Evolutionary conservation across 140 eudicot species (phyloP).

Genomic region (Ambrosia hybrid): DNA sequence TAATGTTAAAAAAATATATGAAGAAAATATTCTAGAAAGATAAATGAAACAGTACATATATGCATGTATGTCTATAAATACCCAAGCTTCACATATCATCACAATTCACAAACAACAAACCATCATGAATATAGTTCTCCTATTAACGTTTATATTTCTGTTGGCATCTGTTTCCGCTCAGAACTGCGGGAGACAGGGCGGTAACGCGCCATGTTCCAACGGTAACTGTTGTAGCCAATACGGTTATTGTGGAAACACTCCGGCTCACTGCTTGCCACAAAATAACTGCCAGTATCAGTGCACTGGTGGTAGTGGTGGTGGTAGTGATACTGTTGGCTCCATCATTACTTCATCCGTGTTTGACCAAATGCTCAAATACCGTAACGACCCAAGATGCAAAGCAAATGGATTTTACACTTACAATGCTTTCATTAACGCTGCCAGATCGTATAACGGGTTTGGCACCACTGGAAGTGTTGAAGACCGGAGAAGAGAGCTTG

Average conservation of each 20-base stretch:
- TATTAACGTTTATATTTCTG: neutral
- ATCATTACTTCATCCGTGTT: constrained; percentile 29
- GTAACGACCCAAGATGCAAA: constrained; percentile 36
- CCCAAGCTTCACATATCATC: neutral
- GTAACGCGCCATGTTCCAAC: constrained; percentile 34
- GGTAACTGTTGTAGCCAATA: constrained; percentile 47
- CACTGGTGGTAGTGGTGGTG: neutral
- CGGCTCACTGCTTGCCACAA: constrained; percentile 27
- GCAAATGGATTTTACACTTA: constrained; percentile 44
- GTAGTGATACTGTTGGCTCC: constrained; percentile 29
- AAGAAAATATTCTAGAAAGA: too few species aligned
- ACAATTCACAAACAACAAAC: neutral
- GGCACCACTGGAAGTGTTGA: constrained; percentile 44
- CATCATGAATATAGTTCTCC: constrained; percentile 20
- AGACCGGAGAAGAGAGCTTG: constrained; percentile 39
- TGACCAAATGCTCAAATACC: constrained; percentile 40
- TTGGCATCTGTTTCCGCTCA: constrained; percentile 25
- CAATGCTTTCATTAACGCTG: constrained; percentile 40
- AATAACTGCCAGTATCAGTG: constrained; percentile 47
- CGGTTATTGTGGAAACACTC: constrained; percentile 45
- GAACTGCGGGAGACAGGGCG: constrained; percentile 46
- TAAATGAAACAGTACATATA: too few species aligned
- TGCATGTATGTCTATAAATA: neutral
- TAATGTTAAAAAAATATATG: too few species aligned
- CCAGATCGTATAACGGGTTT: constrained; percentile 31